A percentile compares a stretch with the other conserved stretches of the same genome.
These are phyloP conservation scores for Elasticomyces elasticus DNA, from an alignment of 495 filamentous ascomycete genomes.

Conservation along the genomic window DNA sequence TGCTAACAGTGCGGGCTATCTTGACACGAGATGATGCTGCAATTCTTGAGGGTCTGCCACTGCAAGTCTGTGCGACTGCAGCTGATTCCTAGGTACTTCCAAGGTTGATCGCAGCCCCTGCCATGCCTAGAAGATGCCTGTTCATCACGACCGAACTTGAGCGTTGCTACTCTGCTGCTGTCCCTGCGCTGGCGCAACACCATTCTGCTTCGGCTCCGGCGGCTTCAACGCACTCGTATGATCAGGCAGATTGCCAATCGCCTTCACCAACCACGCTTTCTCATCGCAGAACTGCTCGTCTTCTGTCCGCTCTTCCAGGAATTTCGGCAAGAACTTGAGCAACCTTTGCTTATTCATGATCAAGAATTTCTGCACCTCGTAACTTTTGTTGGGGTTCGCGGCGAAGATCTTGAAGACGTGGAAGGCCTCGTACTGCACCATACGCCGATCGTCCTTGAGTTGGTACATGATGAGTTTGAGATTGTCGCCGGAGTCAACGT, in stretches of 20 bases:
- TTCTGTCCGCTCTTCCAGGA: conserved; percentile 88
- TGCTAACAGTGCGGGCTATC: too few species aligned
- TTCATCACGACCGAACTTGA: conserved; percentile 14
- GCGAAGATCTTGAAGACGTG: conserved; percentile 99
- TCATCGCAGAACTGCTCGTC: conserved; percentile 99
- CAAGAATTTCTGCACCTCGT: conserved; percentile 86
- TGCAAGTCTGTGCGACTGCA: too few species aligned
- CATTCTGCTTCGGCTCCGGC: neutral
- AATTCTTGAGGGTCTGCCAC: too few species aligned
- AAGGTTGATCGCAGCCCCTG: too few species aligned
- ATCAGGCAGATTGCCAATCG: conserved; percentile 45
- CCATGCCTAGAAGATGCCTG: too few species aligned
- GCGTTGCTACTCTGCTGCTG: conserved; percentile 5
- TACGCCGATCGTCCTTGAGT: conserved; percentile 84
- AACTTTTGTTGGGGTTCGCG: conserved; percentile 90
- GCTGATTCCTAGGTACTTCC: too few species aligned
- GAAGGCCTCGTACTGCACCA: conserved; percentile 99
- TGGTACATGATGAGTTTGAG: conserved; percentile 98
- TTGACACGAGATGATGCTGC: too few species aligned
- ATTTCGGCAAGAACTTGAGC: conserved; percentile 76
- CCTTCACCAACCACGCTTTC: conserved; percentile 89
- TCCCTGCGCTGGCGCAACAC: neutral
- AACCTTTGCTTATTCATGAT: conserved; percentile 91
- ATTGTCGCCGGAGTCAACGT: conserved; percentile 90
- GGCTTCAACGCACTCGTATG: conserved; percentile 11